Evolutionary conservation across 73 alveolate species (phyloP).

Genomic region (Paramecium biaurelia): DNA sequence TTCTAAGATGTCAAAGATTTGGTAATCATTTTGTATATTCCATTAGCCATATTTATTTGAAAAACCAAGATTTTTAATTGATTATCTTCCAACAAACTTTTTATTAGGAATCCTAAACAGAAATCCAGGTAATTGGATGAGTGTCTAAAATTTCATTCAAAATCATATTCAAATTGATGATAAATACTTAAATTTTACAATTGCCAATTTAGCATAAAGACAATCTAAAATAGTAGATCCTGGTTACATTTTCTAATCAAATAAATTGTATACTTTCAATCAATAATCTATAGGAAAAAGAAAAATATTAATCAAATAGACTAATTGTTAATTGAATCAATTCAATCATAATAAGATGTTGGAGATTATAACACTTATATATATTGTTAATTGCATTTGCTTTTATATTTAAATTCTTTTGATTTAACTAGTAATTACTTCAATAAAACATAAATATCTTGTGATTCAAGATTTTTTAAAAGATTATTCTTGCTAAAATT

Average conservation of each 20-base stretch:
- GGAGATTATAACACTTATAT: neutral
- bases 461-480: neutral
- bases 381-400: neutral
- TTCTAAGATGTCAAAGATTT: neutral
- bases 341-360: neutral
- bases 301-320: neutral
- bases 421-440: neutral
- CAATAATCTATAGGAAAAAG: neutral
- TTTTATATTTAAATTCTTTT: neutral
- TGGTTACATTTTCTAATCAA: neutral
- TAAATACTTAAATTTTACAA: neutral
- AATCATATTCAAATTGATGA: neutral
- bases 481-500: neutral
- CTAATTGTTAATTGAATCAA: neutral
- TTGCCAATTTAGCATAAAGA: constrained; percentile 18
- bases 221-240: neutral
- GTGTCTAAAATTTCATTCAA: neutral
- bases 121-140: constrained; percentile 15
- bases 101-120: neutral
- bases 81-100: neutral
- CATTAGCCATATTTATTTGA: neutral
- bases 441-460: neutral
- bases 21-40: neutral
- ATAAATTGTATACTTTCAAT: neutral
- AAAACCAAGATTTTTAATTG: neutral